Conservation (phyloP, 2,329 filamentous ascomycete species). For the Paecilomyces fulvus region DNA sequence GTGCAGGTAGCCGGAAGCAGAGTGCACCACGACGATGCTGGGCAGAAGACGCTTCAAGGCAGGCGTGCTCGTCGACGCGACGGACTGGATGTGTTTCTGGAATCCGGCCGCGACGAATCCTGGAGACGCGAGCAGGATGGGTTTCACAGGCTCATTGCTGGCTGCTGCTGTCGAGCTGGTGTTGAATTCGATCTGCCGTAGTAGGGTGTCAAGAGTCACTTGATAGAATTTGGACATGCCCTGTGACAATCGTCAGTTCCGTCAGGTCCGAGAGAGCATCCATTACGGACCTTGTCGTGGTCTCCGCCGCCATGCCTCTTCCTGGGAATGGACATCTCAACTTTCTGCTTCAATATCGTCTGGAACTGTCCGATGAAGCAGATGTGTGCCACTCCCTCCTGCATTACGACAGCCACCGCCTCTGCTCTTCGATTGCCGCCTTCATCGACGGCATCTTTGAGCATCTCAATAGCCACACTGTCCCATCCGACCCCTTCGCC, state of each 20-base stretch:
- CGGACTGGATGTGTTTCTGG: conserved; percentile 59
- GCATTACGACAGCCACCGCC: conserved; percentile 85
- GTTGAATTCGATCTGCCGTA: conserved; percentile 68
- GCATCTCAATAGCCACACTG: conserved; percentile 68
- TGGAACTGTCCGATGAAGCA: conserved; percentile 43
- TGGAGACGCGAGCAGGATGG: conserved; percentile 76
- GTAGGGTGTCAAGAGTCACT: conserved; percentile 64
- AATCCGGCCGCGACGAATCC: conserved; percentile 81
- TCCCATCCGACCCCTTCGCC: conserved; percentile 63
- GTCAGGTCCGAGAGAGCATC: neutral
- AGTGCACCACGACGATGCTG: conserved; percentile 62
- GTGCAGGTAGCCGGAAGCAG: conserved; percentile 77
- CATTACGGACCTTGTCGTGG: conserved; percentile 37
- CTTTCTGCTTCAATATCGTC: conserved; percentile 41
- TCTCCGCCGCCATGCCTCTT: conserved; percentile 40
- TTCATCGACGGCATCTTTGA: conserved; percentile 70
- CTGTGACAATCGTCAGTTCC: conserved; percentile 22
- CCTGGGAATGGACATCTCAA: conserved; percentile 40
- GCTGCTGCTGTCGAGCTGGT: conserved; percentile 29
- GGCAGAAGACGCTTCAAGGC: conserved; percentile 59
- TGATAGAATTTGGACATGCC: conserved; percentile 71
- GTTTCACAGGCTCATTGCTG: conserved; percentile 35
- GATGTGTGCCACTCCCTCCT: conserved; percentile 56
- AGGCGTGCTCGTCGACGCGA: conserved; percentile 52
- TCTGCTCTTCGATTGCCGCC: conserved; percentile 63